These are phyloP conservation scores for Lasiodiplodia citricola DNA, from an alignment of 2,329 filamentous ascomycete genomes.

Conservation along the genomic window DNA sequence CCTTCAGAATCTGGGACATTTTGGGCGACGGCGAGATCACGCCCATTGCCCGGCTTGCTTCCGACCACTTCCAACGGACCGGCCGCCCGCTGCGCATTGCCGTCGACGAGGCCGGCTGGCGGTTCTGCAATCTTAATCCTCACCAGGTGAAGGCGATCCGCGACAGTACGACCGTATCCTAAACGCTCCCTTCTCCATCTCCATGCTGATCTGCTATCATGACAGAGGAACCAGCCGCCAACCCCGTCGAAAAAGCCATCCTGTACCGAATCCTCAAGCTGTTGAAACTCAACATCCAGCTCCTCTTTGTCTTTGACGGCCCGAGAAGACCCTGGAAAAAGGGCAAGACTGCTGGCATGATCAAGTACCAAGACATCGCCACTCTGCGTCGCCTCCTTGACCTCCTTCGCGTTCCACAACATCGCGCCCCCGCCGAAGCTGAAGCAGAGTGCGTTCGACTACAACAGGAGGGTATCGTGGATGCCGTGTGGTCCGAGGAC, in stretches of 20 bases:
- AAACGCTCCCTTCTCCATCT: too few species aligned
- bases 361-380: constrained; percentile 41
- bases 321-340: constrained; percentile 49
- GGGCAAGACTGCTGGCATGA: constrained; percentile 35
- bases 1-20: constrained; percentile 43
- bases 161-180: constrained; percentile 34
- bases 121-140: constrained; percentile 49
- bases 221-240: constrained; percentile 39
- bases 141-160: constrained; percentile 43
- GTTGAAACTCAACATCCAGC: constrained; percentile 56
- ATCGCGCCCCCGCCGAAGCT: constrained; percentile 54
- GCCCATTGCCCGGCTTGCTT: constrained; percentile 45
- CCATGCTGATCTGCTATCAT: background rate
- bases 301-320: constrained; percentile 63
- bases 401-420: constrained; percentile 48
- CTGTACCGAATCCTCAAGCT: constrained; percentile 52
- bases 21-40: constrained; percentile 44
- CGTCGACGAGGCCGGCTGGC: constrained; percentile 52
- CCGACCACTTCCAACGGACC: constrained; percentile 42
- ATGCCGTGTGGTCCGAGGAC: constrained; percentile 57
- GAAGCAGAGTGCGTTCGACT: constrained; percentile 56
- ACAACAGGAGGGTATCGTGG: constrained; percentile 51
- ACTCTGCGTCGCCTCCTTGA: constrained; percentile 46
- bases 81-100: constrained; percentile 48
- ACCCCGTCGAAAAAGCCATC: constrained; percentile 50